phyloP scores from a whole-genome alignment of 1,284 basidiomycete genomes.

The Schizophyllum commune region DNA sequence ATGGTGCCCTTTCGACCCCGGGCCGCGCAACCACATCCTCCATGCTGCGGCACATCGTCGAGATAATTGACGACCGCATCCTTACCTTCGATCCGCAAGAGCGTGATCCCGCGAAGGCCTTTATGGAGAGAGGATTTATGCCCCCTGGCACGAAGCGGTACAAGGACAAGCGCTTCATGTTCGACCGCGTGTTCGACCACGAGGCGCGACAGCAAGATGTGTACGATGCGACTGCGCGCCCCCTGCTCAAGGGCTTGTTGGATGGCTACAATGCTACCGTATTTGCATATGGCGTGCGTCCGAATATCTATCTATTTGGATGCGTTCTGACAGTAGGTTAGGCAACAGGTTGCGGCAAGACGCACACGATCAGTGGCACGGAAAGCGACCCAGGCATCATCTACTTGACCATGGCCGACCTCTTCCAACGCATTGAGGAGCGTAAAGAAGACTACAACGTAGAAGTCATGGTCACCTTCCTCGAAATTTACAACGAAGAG shows the following conservation, averaged over 20 bases:
- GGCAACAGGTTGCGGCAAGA: slow-evolving; percentile 98
- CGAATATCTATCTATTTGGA: slow-evolving; percentile 1
- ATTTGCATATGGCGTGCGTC: slow-evolving; percentile 93
- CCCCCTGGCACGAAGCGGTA: slow-evolving; percentile 84
- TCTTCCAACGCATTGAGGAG: slow-evolving; percentile 86
- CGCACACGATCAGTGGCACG: slow-evolving; percentile 93
- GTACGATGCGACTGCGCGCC: slow-evolving; percentile 78
- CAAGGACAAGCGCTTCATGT: slow-evolving; percentile 93
- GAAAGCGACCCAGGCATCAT: slow-evolving; percentile 85
- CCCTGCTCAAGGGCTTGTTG: slow-evolving; percentile 74
- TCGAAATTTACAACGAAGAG: slow-evolving; percentile 97
- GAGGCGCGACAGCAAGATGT: slow-evolving; percentile 79
- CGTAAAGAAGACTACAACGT: slow-evolving; percentile 74
- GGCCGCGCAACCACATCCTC: slow-evolving; percentile 41
- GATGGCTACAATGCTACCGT: slow-evolving; percentile 97
- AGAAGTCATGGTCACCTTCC: slow-evolving; percentile 86
- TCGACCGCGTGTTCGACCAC: slow-evolving; percentile 84
- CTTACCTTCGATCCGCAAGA: slow-evolving; percentile 95
- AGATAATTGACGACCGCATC: slow-evolving; percentile 78
- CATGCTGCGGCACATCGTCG: slow-evolving; percentile 65
- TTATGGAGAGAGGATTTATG: slow-evolving; percentile 72
- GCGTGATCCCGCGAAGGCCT: slow-evolving; percentile 66
- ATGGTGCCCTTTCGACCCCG: slow-evolving; percentile 72
- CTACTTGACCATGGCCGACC: slow-evolving; percentile 93
- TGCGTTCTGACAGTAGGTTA: slow-evolving; percentile 26